Evolutionary conservation across 352 stramenopile genomes (phyloP).

Genomic region (Stramenopiles sp.): DNA sequence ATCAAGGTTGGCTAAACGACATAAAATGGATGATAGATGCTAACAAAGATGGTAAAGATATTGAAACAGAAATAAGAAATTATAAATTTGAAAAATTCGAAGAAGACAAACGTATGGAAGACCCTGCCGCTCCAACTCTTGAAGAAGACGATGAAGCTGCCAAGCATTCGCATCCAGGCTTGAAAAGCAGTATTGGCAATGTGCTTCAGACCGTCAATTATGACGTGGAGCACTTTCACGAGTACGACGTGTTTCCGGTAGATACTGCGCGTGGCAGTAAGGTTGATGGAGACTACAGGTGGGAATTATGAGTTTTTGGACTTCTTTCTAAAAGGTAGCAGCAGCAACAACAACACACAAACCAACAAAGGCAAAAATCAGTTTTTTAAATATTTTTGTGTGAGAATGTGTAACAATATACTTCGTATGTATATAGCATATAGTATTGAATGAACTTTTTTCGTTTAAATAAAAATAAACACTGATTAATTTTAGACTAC

Average conservation of each 20-base stretch:
- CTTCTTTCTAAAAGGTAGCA: too few species aligned
- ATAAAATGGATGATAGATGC: neutral
- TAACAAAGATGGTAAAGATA: neutral
- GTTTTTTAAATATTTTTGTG: too few species aligned
- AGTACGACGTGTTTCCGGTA: neutral
- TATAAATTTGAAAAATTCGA: neutral
- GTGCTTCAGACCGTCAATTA: neutral
- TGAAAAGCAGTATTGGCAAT: neutral
- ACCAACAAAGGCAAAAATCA: too few species aligned
- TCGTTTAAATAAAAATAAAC: too few species aligned
- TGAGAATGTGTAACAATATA: too few species aligned
- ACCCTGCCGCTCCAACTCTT: neutral
- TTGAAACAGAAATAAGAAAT: neutral
- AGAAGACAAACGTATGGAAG: neutral
- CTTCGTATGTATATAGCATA: too few species aligned
- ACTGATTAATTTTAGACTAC: too few species aligned
- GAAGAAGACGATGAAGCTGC: neutral
- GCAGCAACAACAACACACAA: too few species aligned
- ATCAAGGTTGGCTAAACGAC: neutral
- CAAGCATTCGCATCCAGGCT: neutral
- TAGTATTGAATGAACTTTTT: too few species aligned
- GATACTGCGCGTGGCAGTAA: neutral
- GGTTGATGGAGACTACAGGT: neutral
- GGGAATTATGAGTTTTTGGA: neutral
- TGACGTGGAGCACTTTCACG: neutral